A percentile compares a stretch with the other conserved stretches of the same genome.
Evolutionary conservation across 495 filamentous ascomycete genomes (phyloP).

Genomic region (Aspergillus asperescens): DNA sequence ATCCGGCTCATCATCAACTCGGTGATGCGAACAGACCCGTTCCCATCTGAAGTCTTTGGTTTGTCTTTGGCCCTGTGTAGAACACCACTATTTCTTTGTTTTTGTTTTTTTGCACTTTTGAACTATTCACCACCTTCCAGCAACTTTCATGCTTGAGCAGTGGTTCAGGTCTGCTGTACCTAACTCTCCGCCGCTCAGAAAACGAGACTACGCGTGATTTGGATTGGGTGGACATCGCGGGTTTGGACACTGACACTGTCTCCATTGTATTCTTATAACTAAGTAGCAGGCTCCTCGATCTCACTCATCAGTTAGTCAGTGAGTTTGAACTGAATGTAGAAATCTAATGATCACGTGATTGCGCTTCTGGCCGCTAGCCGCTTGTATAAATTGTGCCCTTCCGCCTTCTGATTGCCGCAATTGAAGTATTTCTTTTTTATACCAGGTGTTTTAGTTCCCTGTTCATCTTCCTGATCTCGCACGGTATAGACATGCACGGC

Average conservation of each 20-base stretch:
- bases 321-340: constrained; percentile 2
- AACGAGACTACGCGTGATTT: constrained; percentile 21
- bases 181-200: constrained; percentile 9
- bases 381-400: constrained; percentile 1
- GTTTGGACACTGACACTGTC: constrained; percentile 27
- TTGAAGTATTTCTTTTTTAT: not conserved
- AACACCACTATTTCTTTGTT: constrained; percentile 24
- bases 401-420: constrained; percentile 1
- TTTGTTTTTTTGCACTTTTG: constrained; percentile 18
- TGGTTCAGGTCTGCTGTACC: constrained; percentile 8
- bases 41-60: constrained; percentile 2
- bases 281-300: constrained; percentile 14
- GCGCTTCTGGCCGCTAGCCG: not conserved
- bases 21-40: constrained; percentile 1
- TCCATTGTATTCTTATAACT: constrained; percentile 25
- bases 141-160: constrained; percentile 20
- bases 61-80: constrained; percentile 27
- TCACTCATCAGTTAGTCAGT: not conserved
- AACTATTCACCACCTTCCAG: constrained; percentile 20
- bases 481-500: constrained; percentile 26
- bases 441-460: not conserved
- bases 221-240: constrained; percentile 21
- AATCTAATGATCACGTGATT: constrained; percentile 10
- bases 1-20: not conserved
- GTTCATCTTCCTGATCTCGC: constrained; percentile 19